Conservation (phyloP, 257 asterid genomes). For the Handroanthus guayacan region DNA sequence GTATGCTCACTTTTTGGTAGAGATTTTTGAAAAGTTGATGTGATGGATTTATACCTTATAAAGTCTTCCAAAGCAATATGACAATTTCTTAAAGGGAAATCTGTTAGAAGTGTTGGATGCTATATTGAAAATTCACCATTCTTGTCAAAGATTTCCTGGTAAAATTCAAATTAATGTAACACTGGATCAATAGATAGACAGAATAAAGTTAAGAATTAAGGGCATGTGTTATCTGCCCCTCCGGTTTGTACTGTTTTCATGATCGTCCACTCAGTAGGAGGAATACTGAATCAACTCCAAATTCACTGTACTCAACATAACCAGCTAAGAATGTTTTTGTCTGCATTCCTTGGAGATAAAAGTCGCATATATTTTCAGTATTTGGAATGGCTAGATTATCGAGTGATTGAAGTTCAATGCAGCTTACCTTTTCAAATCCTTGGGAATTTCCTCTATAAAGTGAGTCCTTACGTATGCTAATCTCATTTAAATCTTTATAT, state of each 20-base stretch:
- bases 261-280: no score
- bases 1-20: constrained; percentile 28
- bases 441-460: neutral
- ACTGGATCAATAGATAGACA: neutral
- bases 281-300: no score
- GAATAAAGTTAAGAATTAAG: neutral
- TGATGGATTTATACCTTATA: neutral
- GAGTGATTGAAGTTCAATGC: neutral
- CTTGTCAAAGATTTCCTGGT: neutral
- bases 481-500: no score
- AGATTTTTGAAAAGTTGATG: constrained; percentile 1
- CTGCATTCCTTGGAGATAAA: no score
- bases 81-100: neutral
- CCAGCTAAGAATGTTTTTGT: no score
- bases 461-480: no score
- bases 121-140: neutral
- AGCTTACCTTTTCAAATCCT: neutral
- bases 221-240: neutral
- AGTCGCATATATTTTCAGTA: no score
- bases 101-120: neutral
- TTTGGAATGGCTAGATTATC: no score
- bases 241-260: neutral
- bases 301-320: no score
- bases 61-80: no score
- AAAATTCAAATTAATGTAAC: neutral